Conservation (phyloP, 768 basidiomycete species). For the Sporobolomyces phaffii region DNA sequence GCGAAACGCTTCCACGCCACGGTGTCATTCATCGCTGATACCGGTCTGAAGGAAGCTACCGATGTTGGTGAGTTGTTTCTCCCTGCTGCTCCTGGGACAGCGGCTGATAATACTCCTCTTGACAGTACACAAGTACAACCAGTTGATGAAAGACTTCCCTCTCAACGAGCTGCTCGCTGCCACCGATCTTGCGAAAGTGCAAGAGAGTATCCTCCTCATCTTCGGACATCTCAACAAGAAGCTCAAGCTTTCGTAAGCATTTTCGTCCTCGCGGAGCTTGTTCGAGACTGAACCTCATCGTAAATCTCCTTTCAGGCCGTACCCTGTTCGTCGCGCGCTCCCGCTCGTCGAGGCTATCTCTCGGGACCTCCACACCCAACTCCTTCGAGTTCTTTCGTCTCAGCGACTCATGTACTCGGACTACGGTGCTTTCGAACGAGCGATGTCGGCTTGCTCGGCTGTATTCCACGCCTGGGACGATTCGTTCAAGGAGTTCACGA, state of each 20-base stretch:
- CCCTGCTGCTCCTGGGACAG: not conserved
- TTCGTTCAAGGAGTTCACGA: constrained; percentile 79
- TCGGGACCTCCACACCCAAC: constrained; percentile 90
- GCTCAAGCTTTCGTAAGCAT: constrained; percentile 72
- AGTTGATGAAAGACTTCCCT: constrained; percentile 98
- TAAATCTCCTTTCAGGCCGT: constrained; percentile 53
- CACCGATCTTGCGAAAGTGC: constrained; percentile 90
- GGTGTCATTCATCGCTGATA: constrained; percentile 95
- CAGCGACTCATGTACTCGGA: constrained; percentile 89
- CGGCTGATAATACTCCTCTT: not conserved
- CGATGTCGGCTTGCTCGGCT: constrained; percentile 65
- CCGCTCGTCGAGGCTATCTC: constrained; percentile 98
- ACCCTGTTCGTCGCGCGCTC: constrained; percentile 89
- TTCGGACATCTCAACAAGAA: constrained; percentile 93
- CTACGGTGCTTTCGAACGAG: constrained; percentile 85
- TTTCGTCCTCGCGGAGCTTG: no score
- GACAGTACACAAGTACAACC: constrained; percentile 92
- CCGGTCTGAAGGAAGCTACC: constrained; percentile 87
- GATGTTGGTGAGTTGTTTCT: constrained; percentile 61
- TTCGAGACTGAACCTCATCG: not conserved
- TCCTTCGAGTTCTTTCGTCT: constrained; percentile 80
- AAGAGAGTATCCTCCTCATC: constrained; percentile 77
- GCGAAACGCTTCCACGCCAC: constrained; percentile 96
- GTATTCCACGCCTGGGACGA: constrained; percentile 84
- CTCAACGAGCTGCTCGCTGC: constrained; percentile 93